These are phyloP conservation scores for Vaccinium vitisidaea DNA, from an alignment of 148 eudicot species.

Conservation along the genomic window DNA sequence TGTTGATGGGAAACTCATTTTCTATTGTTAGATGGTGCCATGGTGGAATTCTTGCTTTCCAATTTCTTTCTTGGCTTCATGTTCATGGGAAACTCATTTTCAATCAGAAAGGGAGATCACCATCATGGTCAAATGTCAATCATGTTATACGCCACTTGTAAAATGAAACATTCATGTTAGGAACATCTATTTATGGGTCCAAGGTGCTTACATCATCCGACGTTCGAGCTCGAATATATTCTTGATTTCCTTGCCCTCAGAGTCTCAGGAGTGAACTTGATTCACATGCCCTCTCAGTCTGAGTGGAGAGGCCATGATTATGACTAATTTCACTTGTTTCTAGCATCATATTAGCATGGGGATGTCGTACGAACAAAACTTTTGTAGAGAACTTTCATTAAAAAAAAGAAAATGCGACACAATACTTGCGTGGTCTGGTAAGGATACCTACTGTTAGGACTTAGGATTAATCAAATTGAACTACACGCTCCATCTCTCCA, in stretches of 20 bases:
- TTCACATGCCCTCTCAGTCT: neutral
- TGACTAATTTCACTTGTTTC: neutral
- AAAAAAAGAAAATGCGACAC: neutral
- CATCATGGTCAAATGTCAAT: neutral
- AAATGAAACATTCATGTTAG: no score
- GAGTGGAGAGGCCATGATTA: neutral
- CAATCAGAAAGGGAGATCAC: neutral
- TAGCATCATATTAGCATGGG: neutral
- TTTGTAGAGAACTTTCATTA: neutral
- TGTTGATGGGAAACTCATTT: neutral
- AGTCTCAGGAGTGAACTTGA: neutral
- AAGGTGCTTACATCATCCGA: neutral
- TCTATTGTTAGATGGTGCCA: neutral
- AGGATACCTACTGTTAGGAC: neutral
- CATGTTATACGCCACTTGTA: neutral
- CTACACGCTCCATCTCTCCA: no score
- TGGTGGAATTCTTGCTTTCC: neutral
- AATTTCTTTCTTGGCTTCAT: no score
- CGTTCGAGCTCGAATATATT: neutral
- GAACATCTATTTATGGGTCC: neutral
- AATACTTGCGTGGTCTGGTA: neutral
- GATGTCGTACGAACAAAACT: neutral
- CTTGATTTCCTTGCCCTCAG: neutral
- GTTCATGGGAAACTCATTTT: neutral
- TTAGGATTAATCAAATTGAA: no score